A percentile compares a stretch with the other conserved stretches of the same genome.
These are phyloP conservation scores for Tulasnella sp. DNA, from an alignment of 768 basidiomycete genomes.

Conservation along the genomic window DNA sequence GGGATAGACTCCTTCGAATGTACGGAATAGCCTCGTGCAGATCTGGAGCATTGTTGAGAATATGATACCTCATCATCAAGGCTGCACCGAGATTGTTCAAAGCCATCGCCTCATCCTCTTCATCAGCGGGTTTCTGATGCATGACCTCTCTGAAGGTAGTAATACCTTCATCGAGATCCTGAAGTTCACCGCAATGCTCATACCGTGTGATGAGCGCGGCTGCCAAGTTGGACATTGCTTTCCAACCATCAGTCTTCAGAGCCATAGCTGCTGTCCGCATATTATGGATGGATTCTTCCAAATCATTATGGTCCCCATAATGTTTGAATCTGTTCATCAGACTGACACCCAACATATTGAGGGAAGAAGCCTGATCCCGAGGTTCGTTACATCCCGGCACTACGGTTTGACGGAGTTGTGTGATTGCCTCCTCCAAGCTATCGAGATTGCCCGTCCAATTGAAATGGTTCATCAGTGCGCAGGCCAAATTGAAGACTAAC, in stretches of 20 bases:
- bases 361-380: not conserved
- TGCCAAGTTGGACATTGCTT: not conserved
- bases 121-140: not conserved
- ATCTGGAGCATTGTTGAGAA: not conserved
- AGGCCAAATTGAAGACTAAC: too few relatives aligned
- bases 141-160: not conserved
- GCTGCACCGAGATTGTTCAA: not conserved
- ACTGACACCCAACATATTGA: not conserved
- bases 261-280: not conserved
- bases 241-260: not conserved
- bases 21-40: not conserved
- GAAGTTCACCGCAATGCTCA: not conserved
- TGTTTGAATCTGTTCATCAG: not conserved
- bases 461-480: too few relatives aligned
- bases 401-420: too few relatives aligned
- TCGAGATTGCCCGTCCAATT: too few relatives aligned
- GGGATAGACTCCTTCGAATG: not conserved
- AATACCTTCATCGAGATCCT: not conserved
- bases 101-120: not conserved
- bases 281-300: not conserved
- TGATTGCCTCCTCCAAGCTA: too few relatives aligned
- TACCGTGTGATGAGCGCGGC: not conserved
- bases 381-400: too few relatives aligned
- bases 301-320: not conserved
- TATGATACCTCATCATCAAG: not conserved